A percentile compares a stretch with the other conserved stretches of the same genome.
Evolutionary conservation across 176 grass and related monocot genomes (phyloP).

Genomic region (Carex myosuroides): DNA sequence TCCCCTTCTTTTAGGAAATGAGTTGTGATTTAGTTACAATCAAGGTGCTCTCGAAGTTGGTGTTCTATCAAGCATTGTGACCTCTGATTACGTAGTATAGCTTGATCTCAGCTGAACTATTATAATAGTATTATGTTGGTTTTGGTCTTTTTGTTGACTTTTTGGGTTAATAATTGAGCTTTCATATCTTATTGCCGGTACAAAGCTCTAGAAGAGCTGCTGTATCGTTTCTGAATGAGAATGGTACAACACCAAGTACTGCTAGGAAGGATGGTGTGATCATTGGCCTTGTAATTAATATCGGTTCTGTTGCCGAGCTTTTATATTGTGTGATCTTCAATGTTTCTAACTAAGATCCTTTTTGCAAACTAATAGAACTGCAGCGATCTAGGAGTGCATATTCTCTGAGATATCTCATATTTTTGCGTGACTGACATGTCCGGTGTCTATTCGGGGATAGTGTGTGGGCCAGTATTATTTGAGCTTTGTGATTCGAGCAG

Average conservation of each 20-base stretch:
- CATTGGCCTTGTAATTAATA: not conserved
- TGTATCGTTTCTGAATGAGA: not conserved
- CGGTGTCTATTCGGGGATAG: too few species aligned
- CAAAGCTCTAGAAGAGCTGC: not conserved
- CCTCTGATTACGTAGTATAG: not conserved
- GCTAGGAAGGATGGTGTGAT: not conserved
- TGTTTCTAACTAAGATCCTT: not conserved
- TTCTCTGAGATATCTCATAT: too few species aligned
- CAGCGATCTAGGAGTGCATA: too few species aligned
- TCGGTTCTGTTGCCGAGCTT: not conserved
- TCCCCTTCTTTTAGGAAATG: not conserved
- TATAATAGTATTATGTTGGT: not conserved
- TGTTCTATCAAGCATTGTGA: not conserved
- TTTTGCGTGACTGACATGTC: too few species aligned
- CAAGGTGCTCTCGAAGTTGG: not conserved
- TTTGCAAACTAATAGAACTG: not conserved
- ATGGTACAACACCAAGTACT: not conserved
- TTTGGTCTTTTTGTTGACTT: not conserved
- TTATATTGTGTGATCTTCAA: not conserved
- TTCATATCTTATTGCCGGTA: not conserved
- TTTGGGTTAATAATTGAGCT: not conserved
- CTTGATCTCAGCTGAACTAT: not conserved
- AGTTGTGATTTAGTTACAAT: conserved; percentile 6
- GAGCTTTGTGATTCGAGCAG: too few species aligned
- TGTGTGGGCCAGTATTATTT: too few species aligned